Evolutionary conservation across 2,329 filamentous ascomycete genomes (phyloP).

Genomic region (Calonectria ilicicola): DNA sequence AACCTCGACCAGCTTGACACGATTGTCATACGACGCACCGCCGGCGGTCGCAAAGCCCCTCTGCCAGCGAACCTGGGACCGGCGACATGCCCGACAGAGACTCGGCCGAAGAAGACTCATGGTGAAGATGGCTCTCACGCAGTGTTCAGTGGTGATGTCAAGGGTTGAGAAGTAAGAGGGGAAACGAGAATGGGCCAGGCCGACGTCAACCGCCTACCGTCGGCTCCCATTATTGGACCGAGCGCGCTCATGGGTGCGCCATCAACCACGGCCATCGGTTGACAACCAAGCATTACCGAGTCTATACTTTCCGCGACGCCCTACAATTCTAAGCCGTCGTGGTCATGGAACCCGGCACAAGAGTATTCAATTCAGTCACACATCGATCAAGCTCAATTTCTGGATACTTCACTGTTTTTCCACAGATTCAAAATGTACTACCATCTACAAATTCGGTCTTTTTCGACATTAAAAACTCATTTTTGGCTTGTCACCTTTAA

Average conservation of each 20-base stretch:
- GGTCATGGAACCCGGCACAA: too few relatives aligned
- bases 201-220: slow-evolving; percentile 45
- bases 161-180: slow-evolving; percentile 24
- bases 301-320: not conserved
- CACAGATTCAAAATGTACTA: slow-evolving; percentile 4
- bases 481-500: slow-evolving; percentile 49
- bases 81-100: slow-evolving; percentile 54
- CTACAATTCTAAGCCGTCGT: too few relatives aligned
- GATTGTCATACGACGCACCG: slow-evolving; percentile 52
- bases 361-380: not conserved
- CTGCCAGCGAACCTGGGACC: slow-evolving; percentile 45
- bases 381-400: too few relatives aligned
- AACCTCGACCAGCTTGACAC: slow-evolving; percentile 80
- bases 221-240: slow-evolving; percentile 43
- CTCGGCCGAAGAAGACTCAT: slow-evolving; percentile 53
- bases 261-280: slow-evolving; percentile 4
- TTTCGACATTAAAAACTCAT: slow-evolving; percentile 53
- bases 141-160: slow-evolving; percentile 11
- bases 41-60: slow-evolving; percentile 57
- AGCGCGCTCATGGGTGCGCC: slow-evolving; percentile 32
- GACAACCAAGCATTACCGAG: not conserved
- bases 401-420: not conserved
- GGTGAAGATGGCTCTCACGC: slow-evolving; percentile 9
- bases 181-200: slow-evolving; percentile 24
- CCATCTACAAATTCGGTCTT: slow-evolving; percentile 48